Evolutionary conservation across 1,284 basidiomycete species (phyloP).

Genomic region (Rugosomyces carneus): DNA sequence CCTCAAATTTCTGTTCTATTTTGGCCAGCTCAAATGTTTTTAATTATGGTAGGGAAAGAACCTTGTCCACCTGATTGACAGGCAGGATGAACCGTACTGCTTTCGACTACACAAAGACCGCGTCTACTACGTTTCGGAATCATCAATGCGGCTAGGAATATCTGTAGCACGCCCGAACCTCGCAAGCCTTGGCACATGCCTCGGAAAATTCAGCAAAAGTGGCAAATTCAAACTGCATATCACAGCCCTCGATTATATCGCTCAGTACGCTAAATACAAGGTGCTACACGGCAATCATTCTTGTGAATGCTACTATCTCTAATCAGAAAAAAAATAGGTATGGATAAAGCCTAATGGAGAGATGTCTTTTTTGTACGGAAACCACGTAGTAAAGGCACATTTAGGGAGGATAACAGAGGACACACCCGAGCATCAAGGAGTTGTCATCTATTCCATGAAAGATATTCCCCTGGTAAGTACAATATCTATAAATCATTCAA

Average conservation of each 20-base stretch:
- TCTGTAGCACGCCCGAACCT: constrained; percentile 92
- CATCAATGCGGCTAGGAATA: constrained; percentile 88
- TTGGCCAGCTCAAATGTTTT: constrained; percentile 3
- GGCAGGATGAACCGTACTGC: constrained; percentile 82
- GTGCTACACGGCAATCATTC: constrained; percentile 39
- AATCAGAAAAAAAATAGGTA: constrained; percentile 47
- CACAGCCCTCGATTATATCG: constrained; percentile 88
- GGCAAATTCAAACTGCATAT: constrained; percentile 98
- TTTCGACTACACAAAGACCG: constrained; percentile 88
- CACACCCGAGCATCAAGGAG: constrained; percentile 98
- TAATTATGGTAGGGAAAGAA: constrained; percentile 66
- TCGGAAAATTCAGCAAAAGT: constrained; percentile 96
- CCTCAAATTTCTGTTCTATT: not conserved
- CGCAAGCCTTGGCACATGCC: constrained; percentile 91
- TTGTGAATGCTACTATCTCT: not conserved
- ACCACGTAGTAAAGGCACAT: constrained; percentile 98
- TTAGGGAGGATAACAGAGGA: constrained; percentile 99
- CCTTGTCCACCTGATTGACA: constrained; percentile 83
- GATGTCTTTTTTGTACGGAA: constrained; percentile 98
- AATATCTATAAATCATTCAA: not conserved
- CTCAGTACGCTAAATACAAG: constrained; percentile 98
- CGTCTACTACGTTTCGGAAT: constrained; percentile 92
- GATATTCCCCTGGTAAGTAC: constrained; percentile 79
- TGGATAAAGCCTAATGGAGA: constrained; percentile 99
- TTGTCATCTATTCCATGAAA: constrained; percentile 94